These are phyloP conservation scores for Eleusine indica DNA, from an alignment of 176 grass and related monocot species.

Conservation along the genomic window DNA sequence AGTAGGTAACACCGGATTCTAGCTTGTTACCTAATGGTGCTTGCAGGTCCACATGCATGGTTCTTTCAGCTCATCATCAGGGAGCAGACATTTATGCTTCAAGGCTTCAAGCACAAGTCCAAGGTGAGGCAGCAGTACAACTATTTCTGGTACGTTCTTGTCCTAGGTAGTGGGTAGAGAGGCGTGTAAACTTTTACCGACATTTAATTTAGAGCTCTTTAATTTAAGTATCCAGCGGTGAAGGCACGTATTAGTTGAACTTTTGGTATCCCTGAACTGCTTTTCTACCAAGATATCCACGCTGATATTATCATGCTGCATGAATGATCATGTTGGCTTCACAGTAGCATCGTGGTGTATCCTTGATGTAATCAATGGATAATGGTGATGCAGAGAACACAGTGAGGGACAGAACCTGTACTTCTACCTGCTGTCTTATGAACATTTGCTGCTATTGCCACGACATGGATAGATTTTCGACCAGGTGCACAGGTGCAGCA, in stretches of 20 bases:
- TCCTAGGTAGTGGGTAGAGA: neutral
- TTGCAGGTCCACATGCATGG: neutral
- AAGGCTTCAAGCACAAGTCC: constrained; percentile 9
- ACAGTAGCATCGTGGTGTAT: no score
- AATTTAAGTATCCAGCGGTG: neutral
- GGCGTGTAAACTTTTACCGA: neutral
- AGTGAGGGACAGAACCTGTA: no score
- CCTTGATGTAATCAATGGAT: no score
- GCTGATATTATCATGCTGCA: no score
- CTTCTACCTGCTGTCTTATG: no score
- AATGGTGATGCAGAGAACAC: no score
- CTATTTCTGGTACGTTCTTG: neutral
- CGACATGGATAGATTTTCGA: no score
- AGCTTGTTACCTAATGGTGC: constrained; percentile 26
- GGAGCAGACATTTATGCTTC: neutral
- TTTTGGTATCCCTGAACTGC: neutral
- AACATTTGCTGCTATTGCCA: no score
- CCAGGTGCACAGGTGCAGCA: no score
- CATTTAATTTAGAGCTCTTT: neutral
- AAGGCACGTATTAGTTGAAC: constrained; percentile 17
- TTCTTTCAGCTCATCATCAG: neutral
- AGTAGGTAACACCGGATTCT: neutral
- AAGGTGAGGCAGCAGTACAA: no score
- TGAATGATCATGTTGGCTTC: no score
- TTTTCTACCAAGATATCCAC: no score